Conservation (phyloP, 2,329 filamentous ascomycete genomes). For the Colletotrichum sp. region DNA sequence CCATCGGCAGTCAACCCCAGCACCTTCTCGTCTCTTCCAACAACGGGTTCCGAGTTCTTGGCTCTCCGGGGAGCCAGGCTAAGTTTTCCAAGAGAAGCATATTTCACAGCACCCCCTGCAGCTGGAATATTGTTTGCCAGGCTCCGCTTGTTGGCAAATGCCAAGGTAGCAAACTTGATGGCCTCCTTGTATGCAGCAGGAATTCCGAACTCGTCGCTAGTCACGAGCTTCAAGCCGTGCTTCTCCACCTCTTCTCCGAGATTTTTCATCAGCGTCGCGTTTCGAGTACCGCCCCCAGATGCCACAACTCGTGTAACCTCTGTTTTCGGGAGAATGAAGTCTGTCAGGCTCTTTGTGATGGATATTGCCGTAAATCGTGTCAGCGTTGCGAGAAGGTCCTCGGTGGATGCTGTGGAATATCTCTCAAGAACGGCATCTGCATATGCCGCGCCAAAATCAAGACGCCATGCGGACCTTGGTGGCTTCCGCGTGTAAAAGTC, state of each 20-base stretch:
- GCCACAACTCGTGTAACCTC: constrained; percentile 26
- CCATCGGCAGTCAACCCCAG: neutral
- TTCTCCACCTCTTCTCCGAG: constrained; percentile 18
- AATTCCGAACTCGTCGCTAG: constrained; percentile 32
- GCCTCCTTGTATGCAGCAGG: constrained; percentile 34
- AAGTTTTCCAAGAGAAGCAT: constrained; percentile 32
- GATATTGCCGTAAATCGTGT: constrained; percentile 16
- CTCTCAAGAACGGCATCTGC: constrained; percentile 25
- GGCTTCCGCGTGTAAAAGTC: constrained; percentile 30
- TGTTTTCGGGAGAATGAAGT: constrained; percentile 28
- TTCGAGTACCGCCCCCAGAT: constrained; percentile 31
- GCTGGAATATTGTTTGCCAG: constrained; percentile 35
- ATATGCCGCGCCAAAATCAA: constrained; percentile 31
- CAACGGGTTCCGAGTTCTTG: constrained; percentile 5
- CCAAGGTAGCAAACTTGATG: constrained; percentile 35
- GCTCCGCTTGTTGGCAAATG: constrained; percentile 27
- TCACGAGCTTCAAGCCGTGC: constrained; percentile 23
- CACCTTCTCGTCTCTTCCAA: neutral
- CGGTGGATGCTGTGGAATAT: constrained; percentile 23
- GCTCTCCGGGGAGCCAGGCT: constrained; percentile 24
- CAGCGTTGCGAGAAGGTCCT: constrained; percentile 28
- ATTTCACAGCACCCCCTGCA: constrained; percentile 29
- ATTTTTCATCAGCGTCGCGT: constrained; percentile 26
- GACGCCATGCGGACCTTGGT: constrained; percentile 31
- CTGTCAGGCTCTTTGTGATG: constrained; percentile 26